These are phyloP conservation scores for Coemansia sp. DNA, from an alignment of 192 early-diverging fungal genomes.

Conservation along the genomic window DNA sequence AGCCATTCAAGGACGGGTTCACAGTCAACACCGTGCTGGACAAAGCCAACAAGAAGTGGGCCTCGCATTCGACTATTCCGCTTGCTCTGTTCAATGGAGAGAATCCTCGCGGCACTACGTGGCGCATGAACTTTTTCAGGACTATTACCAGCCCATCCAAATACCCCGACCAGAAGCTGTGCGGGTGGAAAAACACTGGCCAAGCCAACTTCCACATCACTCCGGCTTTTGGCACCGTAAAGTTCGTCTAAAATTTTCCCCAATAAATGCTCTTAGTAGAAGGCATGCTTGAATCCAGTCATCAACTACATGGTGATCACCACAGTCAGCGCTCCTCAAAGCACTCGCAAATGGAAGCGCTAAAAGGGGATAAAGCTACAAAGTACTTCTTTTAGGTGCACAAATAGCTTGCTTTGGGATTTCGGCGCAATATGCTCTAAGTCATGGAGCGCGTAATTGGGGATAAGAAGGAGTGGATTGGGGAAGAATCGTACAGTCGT, in stretches of 20 bases:
- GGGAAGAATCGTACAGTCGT: not conserved
- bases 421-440: too few species aligned
- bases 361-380: too few species aligned
- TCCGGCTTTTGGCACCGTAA: slow-evolving; percentile 32
- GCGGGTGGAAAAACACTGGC: slow-evolving; percentile 50
- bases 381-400: too few species aligned
- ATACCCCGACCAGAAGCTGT: slow-evolving; percentile 51
- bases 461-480: not conserved
- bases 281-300: too few species aligned
- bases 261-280: too few species aligned
- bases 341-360: too few species aligned
- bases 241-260: slow-evolving; percentile 37
- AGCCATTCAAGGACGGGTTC: slow-evolving; percentile 54
- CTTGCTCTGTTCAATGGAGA: slow-evolving; percentile 55
- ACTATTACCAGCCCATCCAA: slow-evolving; percentile 37
- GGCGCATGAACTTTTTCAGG: slow-evolving; percentile 60
- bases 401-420: too few species aligned
- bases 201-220: slow-evolving; percentile 55
- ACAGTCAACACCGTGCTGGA: slow-evolving; percentile 33
- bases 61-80: slow-evolving; percentile 31
- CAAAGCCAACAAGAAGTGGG: slow-evolving; percentile 29
- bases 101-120: slow-evolving; percentile 32
- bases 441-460: not conserved
- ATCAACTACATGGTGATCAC: too few species aligned
- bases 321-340: too few species aligned